Conservation (phyloP, 495 filamentous ascomycete species). For the Bacidia rubella region DNA sequence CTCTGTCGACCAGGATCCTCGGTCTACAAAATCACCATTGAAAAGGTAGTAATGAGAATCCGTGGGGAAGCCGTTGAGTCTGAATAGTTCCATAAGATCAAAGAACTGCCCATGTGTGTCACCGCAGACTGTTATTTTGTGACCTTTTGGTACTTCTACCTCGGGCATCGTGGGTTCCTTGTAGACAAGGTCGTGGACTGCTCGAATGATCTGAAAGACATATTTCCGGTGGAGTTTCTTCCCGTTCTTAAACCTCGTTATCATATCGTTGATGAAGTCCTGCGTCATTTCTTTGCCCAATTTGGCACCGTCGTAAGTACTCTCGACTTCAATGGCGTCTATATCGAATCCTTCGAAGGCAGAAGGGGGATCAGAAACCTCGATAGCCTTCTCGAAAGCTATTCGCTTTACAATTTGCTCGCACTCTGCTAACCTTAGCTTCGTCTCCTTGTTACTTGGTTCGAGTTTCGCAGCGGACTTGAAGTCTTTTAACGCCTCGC, state of each 20-base stretch:
- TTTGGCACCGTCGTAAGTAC: constrained; percentile 68
- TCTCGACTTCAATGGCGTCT: constrained; percentile 68
- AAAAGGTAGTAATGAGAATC: constrained; percentile 89
- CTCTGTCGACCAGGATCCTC: constrained; percentile 94
- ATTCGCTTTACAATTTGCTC: constrained; percentile 82
- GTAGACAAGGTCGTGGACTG: constrained; percentile 78
- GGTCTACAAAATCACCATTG: constrained; percentile 98
- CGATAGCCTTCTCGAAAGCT: constrained; percentile 90
- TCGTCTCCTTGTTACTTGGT: constrained; percentile 79
- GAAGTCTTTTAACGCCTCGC: constrained; percentile 83
- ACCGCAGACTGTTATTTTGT: constrained; percentile 83
- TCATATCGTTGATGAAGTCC: constrained; percentile 96
- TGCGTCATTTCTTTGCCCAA: constrained; percentile 80
- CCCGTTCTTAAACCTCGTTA: constrained; percentile 84
- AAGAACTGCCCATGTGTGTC: constrained; percentile 99
- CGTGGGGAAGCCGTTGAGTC: constrained; percentile 70
- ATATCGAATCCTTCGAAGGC: constrained; percentile 84
- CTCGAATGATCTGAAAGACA: constrained; percentile 86
- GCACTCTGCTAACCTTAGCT: constrained; percentile 76
- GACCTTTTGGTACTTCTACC: constrained; percentile 62
- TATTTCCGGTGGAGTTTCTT: constrained; percentile 95
- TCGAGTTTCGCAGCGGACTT: constrained; percentile 77
- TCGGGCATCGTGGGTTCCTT: constrained; percentile 96
- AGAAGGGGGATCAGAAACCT: constrained; percentile 79
- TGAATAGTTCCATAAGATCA: constrained; percentile 91